Evolutionary conservation across 1,139 yeast genomes (phyloP).

Genomic region (Nakaseomyces bracarensis): DNA sequence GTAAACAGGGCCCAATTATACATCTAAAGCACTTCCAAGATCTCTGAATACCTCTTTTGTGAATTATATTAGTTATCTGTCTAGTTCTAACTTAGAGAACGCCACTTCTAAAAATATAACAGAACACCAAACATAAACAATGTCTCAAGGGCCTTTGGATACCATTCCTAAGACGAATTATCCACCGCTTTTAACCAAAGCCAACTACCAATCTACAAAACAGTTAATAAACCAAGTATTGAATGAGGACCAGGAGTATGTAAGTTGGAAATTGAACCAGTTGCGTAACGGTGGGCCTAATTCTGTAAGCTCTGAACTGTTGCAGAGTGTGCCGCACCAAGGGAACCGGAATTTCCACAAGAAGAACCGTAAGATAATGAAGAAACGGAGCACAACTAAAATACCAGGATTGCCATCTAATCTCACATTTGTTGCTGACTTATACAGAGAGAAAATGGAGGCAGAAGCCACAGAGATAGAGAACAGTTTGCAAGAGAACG

Average conservation of each 20-base stretch:
- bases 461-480: not conserved
- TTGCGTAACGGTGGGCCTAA: slow-evolving; percentile 29
- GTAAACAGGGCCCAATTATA: too few relatives aligned
- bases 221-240: slow-evolving; percentile 31
- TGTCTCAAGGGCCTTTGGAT: slow-evolving; percentile 25
- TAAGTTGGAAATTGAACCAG: slow-evolving; percentile 28
- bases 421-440: not conserved
- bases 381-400: not conserved
- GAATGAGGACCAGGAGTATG: slow-evolving; percentile 31
- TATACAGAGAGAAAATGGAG: not conserved
- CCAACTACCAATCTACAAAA: slow-evolving; percentile 27
- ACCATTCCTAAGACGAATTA: slow-evolving; percentile 26
- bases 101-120: too few relatives aligned
- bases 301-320: slow-evolving; percentile 12
- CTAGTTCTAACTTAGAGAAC: too few relatives aligned
- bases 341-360: slow-evolving; percentile 1
- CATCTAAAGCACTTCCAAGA: too few relatives aligned
- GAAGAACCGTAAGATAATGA: not conserved
- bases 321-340: not conserved
- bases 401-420: not conserved
- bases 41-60: too few relatives aligned
- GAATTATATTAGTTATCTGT: too few relatives aligned
- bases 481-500: not conserved
- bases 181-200: slow-evolving; percentile 24
- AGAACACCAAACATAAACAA: too few relatives aligned